Percentiles rank a stretch among this genome's conserved stretches.
phyloP scores from a whole-genome alignment of 495 filamentous ascomycete species.

The Diplogelasinospora grovesii region DNA sequence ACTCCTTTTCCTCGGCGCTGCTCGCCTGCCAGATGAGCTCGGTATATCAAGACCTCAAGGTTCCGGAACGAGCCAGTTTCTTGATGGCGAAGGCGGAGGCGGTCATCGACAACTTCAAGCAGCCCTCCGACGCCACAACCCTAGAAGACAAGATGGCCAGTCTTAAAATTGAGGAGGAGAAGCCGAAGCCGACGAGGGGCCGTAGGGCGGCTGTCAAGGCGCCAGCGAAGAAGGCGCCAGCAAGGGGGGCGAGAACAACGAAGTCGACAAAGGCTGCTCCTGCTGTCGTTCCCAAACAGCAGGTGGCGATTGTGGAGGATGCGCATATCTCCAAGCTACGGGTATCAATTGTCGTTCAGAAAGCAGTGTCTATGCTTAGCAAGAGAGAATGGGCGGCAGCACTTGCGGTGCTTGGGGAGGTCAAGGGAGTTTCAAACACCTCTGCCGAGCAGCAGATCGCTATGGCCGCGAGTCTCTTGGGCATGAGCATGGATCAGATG shows the following conservation, averaged over 20 bases:
- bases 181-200: slow-evolving; percentile 20
- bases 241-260: slow-evolving; percentile 9
- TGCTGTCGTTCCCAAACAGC: slow-evolving; percentile 7
- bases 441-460: slow-evolving; percentile 41
- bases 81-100: slow-evolving; percentile 34
- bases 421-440: slow-evolving; percentile 38
- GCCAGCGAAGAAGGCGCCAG: slow-evolving; percentile 15
- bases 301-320: slow-evolving; percentile 33
- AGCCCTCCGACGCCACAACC: slow-evolving; percentile 8
- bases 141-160: slow-evolving; percentile 44
- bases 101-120: slow-evolving; percentile 23
- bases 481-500: slow-evolving; percentile 60
- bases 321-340: slow-evolving; percentile 51
- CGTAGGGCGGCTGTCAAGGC: slow-evolving; percentile 10
- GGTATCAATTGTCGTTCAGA: slow-evolving; percentile 57
- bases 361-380: slow-evolving; percentile 50
- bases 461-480: slow-evolving; percentile 52
- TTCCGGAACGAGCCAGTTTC: slow-evolving; percentile 29
- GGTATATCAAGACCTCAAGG: slow-evolving; percentile 36
- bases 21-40: slow-evolving; percentile 37
- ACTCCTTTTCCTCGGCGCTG: slow-evolving; percentile 40
- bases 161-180: slow-evolving; percentile 36
- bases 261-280: slow-evolving; percentile 17
- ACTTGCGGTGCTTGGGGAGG: slow-evolving; percentile 41
- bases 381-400: slow-evolving; percentile 52